Base-by-base conservation (phyloP, 495 filamentous ascomycete genomes). In the Cercophora newfieldiana region DNA sequence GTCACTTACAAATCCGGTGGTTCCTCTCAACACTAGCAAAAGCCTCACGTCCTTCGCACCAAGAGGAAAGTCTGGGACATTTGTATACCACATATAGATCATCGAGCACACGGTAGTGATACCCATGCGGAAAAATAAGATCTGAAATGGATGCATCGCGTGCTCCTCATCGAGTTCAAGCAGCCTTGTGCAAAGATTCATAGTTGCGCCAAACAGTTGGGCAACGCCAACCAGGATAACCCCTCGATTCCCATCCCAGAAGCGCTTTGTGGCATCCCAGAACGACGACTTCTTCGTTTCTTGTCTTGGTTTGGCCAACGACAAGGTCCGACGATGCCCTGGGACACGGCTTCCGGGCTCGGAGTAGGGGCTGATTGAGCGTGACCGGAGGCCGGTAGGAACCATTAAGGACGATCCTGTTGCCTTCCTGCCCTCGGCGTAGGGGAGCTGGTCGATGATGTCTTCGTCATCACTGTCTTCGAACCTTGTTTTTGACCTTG, bases 121-220 rank as follows among this genome's bases (percentile, higher is more conserved):
- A 50, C 81, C 82, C 90, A 96, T 95, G 25, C 95, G 86, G 3
- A 83, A 89, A 74, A 97, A 96, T 44, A 97, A 83, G 60, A 99
- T 88, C 79, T 97, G 94, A 71, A 96, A 90, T 10, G 94, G 91
- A 79, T 96, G 87, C 81, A 95, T 88, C 0, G 84, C 87, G 29
- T 44, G 37, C 37, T 88, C 80, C 22, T 88, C 92, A 64, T 90
- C 85, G 3, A 89, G 81, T 72, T 96, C 93, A 51, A 97, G 78
- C 1, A 96, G 72, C 47, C 94, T 84, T 0, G 93, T 91, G 25
- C 88, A 86, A 7, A 96, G 84, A 74, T 94, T 96, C 95, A 99
- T 99, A 53, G 91, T 76, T 0, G 89, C 88, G 0, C 90, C 93
- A 69, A 97, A 97, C 37, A 96, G 78, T 78, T 97, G 93, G 10